Base-by-base conservation (phyloP, 345 rosid species). In the Dimocarpus longan region DNA sequence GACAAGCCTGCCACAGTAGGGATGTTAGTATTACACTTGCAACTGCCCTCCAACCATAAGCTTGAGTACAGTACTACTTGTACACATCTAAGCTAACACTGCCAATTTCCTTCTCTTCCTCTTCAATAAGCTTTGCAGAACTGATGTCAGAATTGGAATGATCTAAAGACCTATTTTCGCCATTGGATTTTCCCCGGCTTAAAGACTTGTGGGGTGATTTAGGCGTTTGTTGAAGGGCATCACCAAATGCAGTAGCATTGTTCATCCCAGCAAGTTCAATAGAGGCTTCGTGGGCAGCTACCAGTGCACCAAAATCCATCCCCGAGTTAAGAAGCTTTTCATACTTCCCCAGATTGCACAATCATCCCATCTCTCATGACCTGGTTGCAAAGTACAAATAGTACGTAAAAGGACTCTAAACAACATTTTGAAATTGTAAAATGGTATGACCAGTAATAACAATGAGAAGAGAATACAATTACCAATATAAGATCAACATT, bases 331-430 rank as follows among this genome's bases (percentile, higher is more conserved):
- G 83, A 66, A 93, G 79, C 70, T 86, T 89, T 19, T 89, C 77
- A 65, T 93, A 95, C 82, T 83, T 92, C 75, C n/a, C 99, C 99
- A 10, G 96, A 92, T 66, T 95, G 93, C 21, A 92, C 96, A 22
- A 95, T 90, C 87, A 43, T 88, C 52, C 98, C 97, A 21, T 92
- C 99, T 66, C 97, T 90, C 93, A 92, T 95, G 62, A 95, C 98
- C 98, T 94, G 82, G 37, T 28, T 84, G 72, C 26, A 44, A 43
- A 77, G 59, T 28, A 24, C 12, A 60, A n/a, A 56, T 37, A 66
- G 52, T 21, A 60, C 5, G 37, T 5, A 76, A 46, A 66, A 63
- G 76, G 15, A n/a, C 59, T 43, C 15, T 8, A 10, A 1, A 37
- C 2, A 7, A 3, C n/a, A 1, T 75, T 75, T 48, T 59, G 21